Evolutionary conservation across 148 eudicot species (phyloP), one percentile per base, ranked within the genome.

Genomic region (Rhododendron molle): DNA sequence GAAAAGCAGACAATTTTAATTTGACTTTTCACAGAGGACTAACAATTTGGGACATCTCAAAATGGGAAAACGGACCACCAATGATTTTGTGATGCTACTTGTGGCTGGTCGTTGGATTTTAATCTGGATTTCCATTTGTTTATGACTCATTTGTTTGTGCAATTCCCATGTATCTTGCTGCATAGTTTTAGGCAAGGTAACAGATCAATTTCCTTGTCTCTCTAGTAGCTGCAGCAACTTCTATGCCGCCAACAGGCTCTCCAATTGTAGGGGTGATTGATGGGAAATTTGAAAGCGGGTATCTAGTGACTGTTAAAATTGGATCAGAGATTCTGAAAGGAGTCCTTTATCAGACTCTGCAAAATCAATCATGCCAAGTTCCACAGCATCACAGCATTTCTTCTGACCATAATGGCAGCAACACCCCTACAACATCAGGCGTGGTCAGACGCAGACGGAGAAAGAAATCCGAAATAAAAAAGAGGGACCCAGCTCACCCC

Each of bases 221-320:
- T 86, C 26, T 67, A 36, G 62, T 84, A 47, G 47, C 76, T 77
- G 82, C 83, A 89, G 91, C 56, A 54, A 9, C 76, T 67, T 49
- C 88, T 83, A 79, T 85, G 67, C 71, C 93, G 82, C 18, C 90
- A 65, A 83, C 85, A 34, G 92, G 91, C 50, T 80, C 88, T 67
- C 89, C 92, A 73, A 94, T 95, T 43, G 86, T 83, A 5, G 99
- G 99, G 10, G 94, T 97, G 72, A 95, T 97, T 21, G 99, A 97
- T 56, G 99, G 98, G n/a, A 94, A 97, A 85, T 95, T 97, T 49
- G 99, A 97, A n/a, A 92, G 94, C 56, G 99, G 99, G 47, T 97
- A 97, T 89, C 95, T 97, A 65, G 91, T 94, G 50, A 95, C 98
- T 16, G 99, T 97, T 86, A 92, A 85, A 79, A 87, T 94, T 34